Evolutionary conservation across 139 green algal species (phyloP).

Genomic region (Yamagishiella unicocca): DNA sequence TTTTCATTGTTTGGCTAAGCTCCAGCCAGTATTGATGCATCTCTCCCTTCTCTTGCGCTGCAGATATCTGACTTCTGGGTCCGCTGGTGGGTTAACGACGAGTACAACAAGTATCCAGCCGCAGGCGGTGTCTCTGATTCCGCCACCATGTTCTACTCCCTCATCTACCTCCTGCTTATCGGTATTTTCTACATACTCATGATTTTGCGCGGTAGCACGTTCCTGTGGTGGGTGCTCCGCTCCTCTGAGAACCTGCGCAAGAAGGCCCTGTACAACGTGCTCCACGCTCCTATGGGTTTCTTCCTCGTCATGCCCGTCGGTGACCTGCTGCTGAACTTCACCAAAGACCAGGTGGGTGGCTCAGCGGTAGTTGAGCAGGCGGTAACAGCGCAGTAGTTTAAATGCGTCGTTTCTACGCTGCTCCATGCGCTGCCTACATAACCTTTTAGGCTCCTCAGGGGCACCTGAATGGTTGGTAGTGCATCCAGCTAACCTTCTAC

Average conservation of each 20-base stretch:
- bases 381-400: no score
- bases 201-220: constrained; percentile 64
- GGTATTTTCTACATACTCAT: constrained; percentile 64
- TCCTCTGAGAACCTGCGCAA: constrained; percentile 48
- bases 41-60: no score
- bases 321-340: constrained; percentile 76
- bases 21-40: no score
- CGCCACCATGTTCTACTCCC: constrained; percentile 59
- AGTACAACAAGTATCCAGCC: constrained; percentile 27
- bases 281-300: constrained; percentile 75
- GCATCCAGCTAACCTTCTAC: background rate
- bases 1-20: no score
- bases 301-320: constrained; percentile 75
- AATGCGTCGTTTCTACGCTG: no score
- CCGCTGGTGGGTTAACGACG: constrained; percentile 43
- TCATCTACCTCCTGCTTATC: constrained; percentile 61
- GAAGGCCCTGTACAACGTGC: constrained; percentile 42
- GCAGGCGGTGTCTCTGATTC: background rate
- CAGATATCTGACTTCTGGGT: constrained; percentile 57
- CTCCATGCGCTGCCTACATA: no score
- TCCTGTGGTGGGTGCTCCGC: constrained; percentile 61
- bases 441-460: no score
- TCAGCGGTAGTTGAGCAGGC: no score
- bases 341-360: constrained; percentile 59
- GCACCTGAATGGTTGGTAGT: no score